Conservation (phyloP, 768 basidiomycete species). For the Roridomyces roridus region DNA sequence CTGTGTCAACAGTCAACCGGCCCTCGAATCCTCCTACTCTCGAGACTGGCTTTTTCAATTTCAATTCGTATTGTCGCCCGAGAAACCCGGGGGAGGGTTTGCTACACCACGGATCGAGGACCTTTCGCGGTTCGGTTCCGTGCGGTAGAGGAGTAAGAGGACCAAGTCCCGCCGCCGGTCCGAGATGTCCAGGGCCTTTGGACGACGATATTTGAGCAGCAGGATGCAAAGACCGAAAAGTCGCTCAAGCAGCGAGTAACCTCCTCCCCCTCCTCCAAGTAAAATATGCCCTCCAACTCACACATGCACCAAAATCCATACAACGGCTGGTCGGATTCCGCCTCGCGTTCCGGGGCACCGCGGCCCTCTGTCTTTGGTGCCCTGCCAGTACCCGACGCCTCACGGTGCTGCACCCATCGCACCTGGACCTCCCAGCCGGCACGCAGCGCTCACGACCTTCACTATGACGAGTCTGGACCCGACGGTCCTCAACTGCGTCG, state of each 20-base stretch:
- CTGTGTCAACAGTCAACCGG: too few relatives aligned
- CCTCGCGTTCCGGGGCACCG: conserved; percentile 7
- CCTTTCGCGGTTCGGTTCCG: neutral
- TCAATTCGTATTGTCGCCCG: too few relatives aligned
- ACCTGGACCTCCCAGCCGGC: too few relatives aligned
- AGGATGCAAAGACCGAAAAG: too few relatives aligned
- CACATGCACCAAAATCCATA: conserved; percentile 42
- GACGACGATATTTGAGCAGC: conserved; percentile 10
- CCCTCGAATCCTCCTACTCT: too few relatives aligned
- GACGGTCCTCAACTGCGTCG: conserved; percentile 58
- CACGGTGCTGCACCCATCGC: conserved; percentile 7
- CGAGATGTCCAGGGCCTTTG: conserved; percentile 6
- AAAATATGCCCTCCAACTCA: neutral
- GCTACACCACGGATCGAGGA: neutral
- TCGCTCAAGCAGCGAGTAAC: too few relatives aligned
- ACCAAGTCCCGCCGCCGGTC: too few relatives aligned
- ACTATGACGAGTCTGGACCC: conserved; percentile 58
- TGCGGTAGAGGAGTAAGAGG: too few relatives aligned
- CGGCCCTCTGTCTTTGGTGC: conserved; percentile 68
- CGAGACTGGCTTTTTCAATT: too few relatives aligned
- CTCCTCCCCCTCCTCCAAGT: too few relatives aligned
- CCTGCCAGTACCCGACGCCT: conserved; percentile 57
- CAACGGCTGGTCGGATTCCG: conserved; percentile 39
- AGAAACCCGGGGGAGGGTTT: conserved; percentile 7
- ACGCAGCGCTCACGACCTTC: conserved; percentile 39